Base-by-base conservation (phyloP, 2,329 filamentous ascomycete genomes). In the Didymella lethalis region DNA sequence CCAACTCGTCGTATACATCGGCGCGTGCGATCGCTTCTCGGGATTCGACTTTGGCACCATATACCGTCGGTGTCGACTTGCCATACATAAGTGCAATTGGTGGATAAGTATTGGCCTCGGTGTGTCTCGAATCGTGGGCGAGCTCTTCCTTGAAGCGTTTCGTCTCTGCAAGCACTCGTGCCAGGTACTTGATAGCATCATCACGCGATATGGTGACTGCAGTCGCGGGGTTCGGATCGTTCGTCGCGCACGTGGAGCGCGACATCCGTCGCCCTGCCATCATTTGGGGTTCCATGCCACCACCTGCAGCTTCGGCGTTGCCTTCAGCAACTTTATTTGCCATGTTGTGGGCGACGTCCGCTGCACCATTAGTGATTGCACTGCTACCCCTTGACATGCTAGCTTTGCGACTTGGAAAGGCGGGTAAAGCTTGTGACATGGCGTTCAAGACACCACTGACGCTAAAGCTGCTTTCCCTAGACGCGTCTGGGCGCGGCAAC, bases 1-100 rank as follows among this genome's bases (percentile, higher is more conserved):
- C 86, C 2, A 98, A 82, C 67, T 96, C 89, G 64, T 96, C 92
- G 74, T 96, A 97, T 0, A 87, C 89, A 75, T 96, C 92, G 0
- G 86, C 81, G 61, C 87, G 86, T 48, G 87, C 85, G 65, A 97
- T 97, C 0, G 85, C 88, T 53, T 94, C 92, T 3, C 85, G 82
- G 2, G 87, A 86, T 14, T 85, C 80, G 0, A 98, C 92, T 44
- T 89, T 88, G 0, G 91, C 92, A 0, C 90, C 92, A 72, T 88
- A 92, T 0, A 96, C 91, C 0, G 93, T 97, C 0, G 93, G 93
- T 0, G 90, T 91, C 25, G 87, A 88, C 75, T 96, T 97, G 55
- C 91, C 90, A 77, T 96, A 97, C 8, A 98, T 86, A 46, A 96
- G 85, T 0, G 91, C 88, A 12, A 91, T 82, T 0, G 94, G 93